phyloP scores from a whole-genome alignment of 352 stramenopile species.

The Pythium brassicae region DNA sequence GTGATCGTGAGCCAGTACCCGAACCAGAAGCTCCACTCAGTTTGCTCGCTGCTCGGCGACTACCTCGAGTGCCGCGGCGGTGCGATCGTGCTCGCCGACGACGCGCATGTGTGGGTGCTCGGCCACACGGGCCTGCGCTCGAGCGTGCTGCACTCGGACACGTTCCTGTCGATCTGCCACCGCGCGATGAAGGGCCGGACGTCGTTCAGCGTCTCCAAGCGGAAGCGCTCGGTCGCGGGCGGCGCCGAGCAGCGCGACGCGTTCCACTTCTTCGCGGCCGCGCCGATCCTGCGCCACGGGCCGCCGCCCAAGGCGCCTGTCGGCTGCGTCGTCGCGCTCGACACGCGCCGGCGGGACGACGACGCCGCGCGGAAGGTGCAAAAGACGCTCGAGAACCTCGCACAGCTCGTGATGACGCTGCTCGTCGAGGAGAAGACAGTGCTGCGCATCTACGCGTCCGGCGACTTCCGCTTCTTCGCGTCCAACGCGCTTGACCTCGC shows the following conservation, averaged over 20 bases:
- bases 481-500: slow-evolving; percentile 26
- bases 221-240: slow-evolving; percentile 11
- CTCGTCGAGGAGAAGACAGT: slow-evolving; percentile 53
- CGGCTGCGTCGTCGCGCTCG: slow-evolving; percentile 58
- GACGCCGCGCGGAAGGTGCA: slow-evolving; percentile 35
- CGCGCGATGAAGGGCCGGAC: slow-evolving; percentile 34
- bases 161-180: slow-evolving; percentile 55
- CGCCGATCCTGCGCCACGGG: slow-evolving; percentile 27
- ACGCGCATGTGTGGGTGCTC: slow-evolving; percentile 60
- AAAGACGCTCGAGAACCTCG: slow-evolving; percentile 56
- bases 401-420: slow-evolving; percentile 56
- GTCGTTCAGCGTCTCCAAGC: slow-evolving; percentile 43
- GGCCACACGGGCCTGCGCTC: slow-evolving; percentile 50
- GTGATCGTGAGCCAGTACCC: slow-evolving; percentile 73
- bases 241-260: slow-evolving; percentile 7
- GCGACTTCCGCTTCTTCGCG: slow-evolving; percentile 63
- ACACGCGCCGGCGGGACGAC: slow-evolving; percentile 38
- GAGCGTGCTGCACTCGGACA: slow-evolving; percentile 45
- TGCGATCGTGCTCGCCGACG: slow-evolving; percentile 59
- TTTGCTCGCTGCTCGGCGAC: slow-evolving; percentile 60
- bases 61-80: slow-evolving; percentile 69
- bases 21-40: slow-evolving; percentile 66
- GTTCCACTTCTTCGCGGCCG: slow-evolving; percentile 63
- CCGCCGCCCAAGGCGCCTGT: slow-evolving; percentile 19
- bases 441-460: slow-evolving; percentile 50